Base-by-base conservation (phyloP, 768 basidiomycete genomes). In the Lentinula sp. region DNA sequence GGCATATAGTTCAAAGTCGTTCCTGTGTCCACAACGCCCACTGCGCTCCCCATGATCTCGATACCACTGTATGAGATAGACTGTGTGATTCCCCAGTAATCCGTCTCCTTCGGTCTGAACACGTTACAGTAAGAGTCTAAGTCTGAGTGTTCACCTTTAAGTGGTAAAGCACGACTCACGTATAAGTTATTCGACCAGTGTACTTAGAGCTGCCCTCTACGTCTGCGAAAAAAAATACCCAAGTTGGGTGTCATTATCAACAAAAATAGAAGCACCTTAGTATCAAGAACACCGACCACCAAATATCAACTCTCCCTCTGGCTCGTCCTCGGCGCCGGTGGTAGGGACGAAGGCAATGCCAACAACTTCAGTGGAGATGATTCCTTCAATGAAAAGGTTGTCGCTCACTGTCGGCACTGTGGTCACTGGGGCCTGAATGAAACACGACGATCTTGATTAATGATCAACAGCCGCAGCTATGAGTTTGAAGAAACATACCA, bases 401-500 rank as follows among this genome's bases (percentile, higher is more conserved):
- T 84, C 81, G 10, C 81, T 83, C 36, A 89, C 82, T 4, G 86
- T 85, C 9, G 83, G 82, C 61, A 85, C 76, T 23, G 62, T 64
- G 35, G 55, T 62, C 3, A 54, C 53, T 15, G 53, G 53, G 13
- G 53, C 53, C 53, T 54, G n/a, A n/a, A n/a, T 18, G 16, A 18
- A 41, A 18, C 7, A 5, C 12, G 9, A 12, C 6, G 13, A 23
- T 6, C 16, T 20, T 4, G 20, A 35, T n/a, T 9, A 2, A 35
- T 37, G 35, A 20, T n/a, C 16, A 9, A 54, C 16, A 41, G 28
- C 3, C 3, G 28, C 3, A 9, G 16, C 36, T 39, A 35, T 16
- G 33, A 52, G 28, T 28, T 28, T 23, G 20, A 23, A 18, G 23
- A 7, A 4, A 13, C 15, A 16, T 39, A 54, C 53, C 32, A 39